Percentiles rank a stretch among this genome's conserved stretches.
phyloP scores from a whole-genome alignment of 306 rosid genomes.

The Lagenaria siceraria region DNA sequence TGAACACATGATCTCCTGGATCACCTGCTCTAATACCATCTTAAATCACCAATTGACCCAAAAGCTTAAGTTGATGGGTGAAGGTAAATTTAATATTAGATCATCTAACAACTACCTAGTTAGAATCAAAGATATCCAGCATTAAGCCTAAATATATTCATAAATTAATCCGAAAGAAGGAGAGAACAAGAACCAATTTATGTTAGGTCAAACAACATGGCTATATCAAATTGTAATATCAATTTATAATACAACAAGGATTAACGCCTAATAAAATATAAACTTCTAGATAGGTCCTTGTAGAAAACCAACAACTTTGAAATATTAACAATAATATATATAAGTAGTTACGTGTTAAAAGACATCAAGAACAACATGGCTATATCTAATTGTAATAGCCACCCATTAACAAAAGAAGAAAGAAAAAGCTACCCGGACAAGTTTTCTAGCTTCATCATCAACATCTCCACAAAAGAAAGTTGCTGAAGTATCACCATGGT shows the following conservation, averaged over 20 bases:
- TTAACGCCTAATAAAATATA: not conserved
- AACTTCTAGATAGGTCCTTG: not conserved
- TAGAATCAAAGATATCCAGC: not conserved
- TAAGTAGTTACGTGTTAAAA: not conserved
- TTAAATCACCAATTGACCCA: too few relatives aligned
- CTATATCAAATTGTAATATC: too few relatives aligned
- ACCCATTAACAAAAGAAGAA: conserved; percentile 22
- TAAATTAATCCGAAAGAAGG: not conserved
- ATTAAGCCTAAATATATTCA: not conserved
- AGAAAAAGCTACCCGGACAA: conserved; percentile 49
- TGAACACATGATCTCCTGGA: too few relatives aligned
- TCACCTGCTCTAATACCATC: too few relatives aligned
- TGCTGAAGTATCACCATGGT: conserved; percentile 83
- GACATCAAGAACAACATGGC: not conserved
- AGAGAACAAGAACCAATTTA: not conserved
- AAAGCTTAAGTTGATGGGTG: too few relatives aligned
- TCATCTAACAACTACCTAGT: not conserved
- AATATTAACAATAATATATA: not conserved
- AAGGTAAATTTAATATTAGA: too few relatives aligned
- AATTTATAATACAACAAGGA: not conserved
- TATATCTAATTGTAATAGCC: conserved; percentile 1
- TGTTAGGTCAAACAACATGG: not conserved
- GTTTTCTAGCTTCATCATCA: conserved; percentile 48
- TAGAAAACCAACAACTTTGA: not conserved
- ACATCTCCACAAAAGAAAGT: conserved; percentile 88